Conservation (phyloP, 1,284 basidiomycete species). For the Cystobasidiaceae sp. region DNA sequence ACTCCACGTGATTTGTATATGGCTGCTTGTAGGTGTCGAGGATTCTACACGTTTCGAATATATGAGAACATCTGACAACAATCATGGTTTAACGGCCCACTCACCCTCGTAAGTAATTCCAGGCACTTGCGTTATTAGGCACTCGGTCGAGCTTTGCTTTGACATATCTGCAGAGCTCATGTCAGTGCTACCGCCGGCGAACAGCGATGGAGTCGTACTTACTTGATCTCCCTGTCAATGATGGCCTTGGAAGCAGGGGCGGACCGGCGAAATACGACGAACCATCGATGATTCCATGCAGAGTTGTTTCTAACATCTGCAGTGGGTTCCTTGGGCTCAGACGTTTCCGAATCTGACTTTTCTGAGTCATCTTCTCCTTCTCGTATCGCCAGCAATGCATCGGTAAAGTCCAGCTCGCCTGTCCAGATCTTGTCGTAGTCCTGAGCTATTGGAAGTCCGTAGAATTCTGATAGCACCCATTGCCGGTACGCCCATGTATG, state of each 20-base stretch:
- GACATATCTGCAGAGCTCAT: slow-evolving; percentile 48
- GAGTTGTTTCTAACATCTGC: slow-evolving; percentile 90
- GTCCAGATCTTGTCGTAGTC: slow-evolving; percentile 6
- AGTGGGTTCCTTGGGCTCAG: no score
- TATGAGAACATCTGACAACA: background rate
- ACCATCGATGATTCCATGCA: slow-evolving; percentile 97
- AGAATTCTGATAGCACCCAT: slow-evolving; percentile 78
- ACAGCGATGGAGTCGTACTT: slow-evolving; percentile 44
- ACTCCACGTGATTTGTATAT: slow-evolving; percentile 56
- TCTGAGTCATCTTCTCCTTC: slow-evolving; percentile 65
- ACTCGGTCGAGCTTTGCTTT: slow-evolving; percentile 76
- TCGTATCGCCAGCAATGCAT: slow-evolving; percentile 45
- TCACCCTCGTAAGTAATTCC: slow-evolving; percentile 82
- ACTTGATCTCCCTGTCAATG: slow-evolving; percentile 65
- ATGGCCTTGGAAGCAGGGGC: slow-evolving; percentile 55
- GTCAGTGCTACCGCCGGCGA: background rate
- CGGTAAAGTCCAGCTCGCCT: slow-evolving; percentile 51
- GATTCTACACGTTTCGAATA: slow-evolving; percentile 50
- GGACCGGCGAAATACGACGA: slow-evolving; percentile 68
- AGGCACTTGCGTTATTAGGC: slow-evolving; percentile 85
- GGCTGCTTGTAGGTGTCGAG: slow-evolving; percentile 59
- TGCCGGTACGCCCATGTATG: slow-evolving; percentile 94
- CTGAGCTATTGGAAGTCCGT: slow-evolving; percentile 37
- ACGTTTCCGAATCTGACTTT: slow-evolving; percentile 71
- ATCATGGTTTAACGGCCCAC: slow-evolving; percentile 11